Evolutionary conservation across 2,329 filamentous ascomycete species (phyloP).

Genomic region (Coniochaeta sp.): DNA sequence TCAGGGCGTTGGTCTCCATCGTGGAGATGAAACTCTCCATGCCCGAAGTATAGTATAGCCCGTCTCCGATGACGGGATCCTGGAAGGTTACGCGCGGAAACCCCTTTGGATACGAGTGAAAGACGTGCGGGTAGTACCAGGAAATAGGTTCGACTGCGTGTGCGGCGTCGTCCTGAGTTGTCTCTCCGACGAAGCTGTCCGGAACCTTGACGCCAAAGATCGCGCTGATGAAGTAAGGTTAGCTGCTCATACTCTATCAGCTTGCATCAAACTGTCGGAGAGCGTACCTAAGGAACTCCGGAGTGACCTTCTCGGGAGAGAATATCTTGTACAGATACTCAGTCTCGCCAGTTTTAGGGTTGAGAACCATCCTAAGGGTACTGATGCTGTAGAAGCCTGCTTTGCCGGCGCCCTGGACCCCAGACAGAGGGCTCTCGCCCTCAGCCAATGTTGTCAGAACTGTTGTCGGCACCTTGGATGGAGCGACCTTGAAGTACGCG

Average conservation of each 20-base stretch:
- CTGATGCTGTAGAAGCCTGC: constrained; percentile 83
- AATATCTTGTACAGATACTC: constrained; percentile 63
- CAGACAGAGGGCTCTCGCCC: constrained; percentile 42
- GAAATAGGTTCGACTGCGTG: constrained; percentile 46
- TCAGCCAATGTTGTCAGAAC: constrained; percentile 76
- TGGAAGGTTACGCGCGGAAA: constrained; percentile 85
- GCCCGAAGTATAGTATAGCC: constrained; percentile 63
- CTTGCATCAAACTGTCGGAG: neutral
- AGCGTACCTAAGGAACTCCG: constrained; percentile 39
- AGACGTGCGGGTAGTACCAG: constrained; percentile 72
- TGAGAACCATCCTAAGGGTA: constrained; percentile 56
- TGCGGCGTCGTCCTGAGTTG: constrained; percentile 17
- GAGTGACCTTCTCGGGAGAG: constrained; percentile 45
- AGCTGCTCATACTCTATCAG: neutral
- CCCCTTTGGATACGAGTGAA: constrained; percentile 79
- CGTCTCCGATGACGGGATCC: constrained; percentile 60
- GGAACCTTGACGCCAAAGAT: constrained; percentile 44
- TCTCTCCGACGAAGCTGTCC: constrained; percentile 24
- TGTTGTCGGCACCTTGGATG: constrained; percentile 56
- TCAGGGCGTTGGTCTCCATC: constrained; percentile 92
- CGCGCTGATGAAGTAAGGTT: constrained; percentile 6
- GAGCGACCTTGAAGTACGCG: constrained; percentile 61
- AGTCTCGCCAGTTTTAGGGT: constrained; percentile 44
- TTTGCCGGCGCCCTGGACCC: constrained; percentile 56
- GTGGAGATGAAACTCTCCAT: constrained; percentile 95